These are phyloP conservation scores for Grigorovia transvaalensis DNA, from an alignment of 805 yeast species.

Conservation along the genomic window DNA sequence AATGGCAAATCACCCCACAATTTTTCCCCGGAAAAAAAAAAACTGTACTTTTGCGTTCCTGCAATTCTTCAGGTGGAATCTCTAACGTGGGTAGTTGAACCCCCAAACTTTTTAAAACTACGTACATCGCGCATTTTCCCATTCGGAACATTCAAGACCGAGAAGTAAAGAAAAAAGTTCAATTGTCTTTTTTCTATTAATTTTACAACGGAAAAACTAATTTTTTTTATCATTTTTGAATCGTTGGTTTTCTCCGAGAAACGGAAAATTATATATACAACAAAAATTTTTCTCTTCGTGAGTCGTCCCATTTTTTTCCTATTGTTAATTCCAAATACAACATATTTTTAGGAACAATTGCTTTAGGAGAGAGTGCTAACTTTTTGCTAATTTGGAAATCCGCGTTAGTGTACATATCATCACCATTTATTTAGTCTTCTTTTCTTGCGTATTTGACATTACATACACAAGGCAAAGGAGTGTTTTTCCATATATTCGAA, in stretches of 20 bases:
- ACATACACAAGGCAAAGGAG: background rate
- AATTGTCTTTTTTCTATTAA: background rate
- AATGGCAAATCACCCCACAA: background rate
- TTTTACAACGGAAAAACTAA: background rate
- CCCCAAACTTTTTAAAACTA: background rate
- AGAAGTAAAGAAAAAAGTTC: background rate
- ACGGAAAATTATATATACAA: background rate
- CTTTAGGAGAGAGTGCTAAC: too few species aligned
- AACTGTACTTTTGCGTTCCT: background rate
- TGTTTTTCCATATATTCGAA: background rate
- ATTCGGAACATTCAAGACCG: background rate
- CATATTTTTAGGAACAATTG: too few species aligned
- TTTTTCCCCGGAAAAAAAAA: background rate
- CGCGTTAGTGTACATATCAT: too few species aligned
- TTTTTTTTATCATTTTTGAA: background rate
- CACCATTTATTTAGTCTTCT: too few species aligned
- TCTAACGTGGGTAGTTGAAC: background rate
- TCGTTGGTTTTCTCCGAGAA: background rate
- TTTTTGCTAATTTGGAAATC: too few species aligned
- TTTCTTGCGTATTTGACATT: too few species aligned
- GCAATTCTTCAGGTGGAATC: background rate
- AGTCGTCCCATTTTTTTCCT: background rate
- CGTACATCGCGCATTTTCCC: background rate
- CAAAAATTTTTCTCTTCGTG: background rate
- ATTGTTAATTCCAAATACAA: background rate